Percentiles rank a stretch among this genome's conserved stretches.
Conservation (phyloP, 1,284 basidiomycete genomes). For the Ganoderma sinense region DNA sequence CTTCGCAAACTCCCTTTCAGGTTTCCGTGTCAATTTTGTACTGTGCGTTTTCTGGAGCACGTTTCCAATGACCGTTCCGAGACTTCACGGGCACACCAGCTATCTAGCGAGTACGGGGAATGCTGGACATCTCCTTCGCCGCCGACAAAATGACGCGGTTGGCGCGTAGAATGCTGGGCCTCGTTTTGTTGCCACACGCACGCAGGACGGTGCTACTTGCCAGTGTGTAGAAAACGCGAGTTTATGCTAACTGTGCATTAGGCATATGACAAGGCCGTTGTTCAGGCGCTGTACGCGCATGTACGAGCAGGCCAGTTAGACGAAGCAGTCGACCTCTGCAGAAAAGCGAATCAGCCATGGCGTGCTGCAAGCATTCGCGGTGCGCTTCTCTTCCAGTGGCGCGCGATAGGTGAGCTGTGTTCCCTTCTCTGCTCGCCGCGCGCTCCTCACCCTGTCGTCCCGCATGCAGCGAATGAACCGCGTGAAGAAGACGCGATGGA, state of each 20-base stretch:
- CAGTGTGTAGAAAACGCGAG: background rate
- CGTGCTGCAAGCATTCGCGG: conserved; percentile 88
- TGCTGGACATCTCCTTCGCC: background rate
- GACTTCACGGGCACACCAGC: too few relatives aligned
- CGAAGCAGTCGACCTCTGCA: conserved; percentile 85
- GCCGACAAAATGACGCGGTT: too few relatives aligned
- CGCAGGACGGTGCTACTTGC: background rate
- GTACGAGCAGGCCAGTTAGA: conserved; percentile 85
- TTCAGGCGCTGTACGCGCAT: conserved; percentile 80
- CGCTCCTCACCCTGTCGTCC: background rate
- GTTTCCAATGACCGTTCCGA: too few relatives aligned
- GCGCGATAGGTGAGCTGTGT: conserved; percentile 59
- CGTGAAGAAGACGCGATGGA: conserved; percentile 60
- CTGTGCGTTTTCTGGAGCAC: too few relatives aligned
- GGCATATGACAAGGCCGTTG: conserved; percentile 81
- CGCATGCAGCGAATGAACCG: conserved; percentile 53
- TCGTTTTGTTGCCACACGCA: background rate
- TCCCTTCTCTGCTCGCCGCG: background rate
- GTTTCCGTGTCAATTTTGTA: too few relatives aligned
- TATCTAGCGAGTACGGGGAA: too few relatives aligned
- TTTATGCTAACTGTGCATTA: conserved; percentile 35
- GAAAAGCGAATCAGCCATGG: conserved; percentile 91
- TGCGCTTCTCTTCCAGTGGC: conserved; percentile 79
- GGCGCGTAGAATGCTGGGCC: too few relatives aligned
- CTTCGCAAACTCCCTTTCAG: too few relatives aligned